Conservation (phyloP, 306 rosid genomes). For the Malus sieversii region DNA sequence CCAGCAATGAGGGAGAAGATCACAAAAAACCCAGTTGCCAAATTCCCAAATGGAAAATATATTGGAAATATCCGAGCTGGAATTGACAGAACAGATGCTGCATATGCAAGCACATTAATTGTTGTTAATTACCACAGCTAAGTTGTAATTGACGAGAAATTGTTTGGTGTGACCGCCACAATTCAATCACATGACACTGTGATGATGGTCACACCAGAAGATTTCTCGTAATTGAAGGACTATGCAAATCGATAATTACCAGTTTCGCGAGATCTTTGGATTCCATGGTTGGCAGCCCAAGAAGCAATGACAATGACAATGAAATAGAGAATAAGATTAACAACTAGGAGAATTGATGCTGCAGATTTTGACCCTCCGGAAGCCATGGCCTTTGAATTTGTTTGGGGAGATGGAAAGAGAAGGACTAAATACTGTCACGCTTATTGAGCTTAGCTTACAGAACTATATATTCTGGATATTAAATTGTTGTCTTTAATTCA, state of each 20-base stretch:
- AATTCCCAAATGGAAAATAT: constrained; percentile 75
- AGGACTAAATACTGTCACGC: constrained; percentile 12
- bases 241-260: constrained; percentile 25
- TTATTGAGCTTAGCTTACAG: constrained; percentile 1
- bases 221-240: neutral
- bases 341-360: constrained; percentile 44
- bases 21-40: constrained; percentile 74
- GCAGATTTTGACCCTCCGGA: constrained; percentile 52
- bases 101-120: constrained; percentile 10
- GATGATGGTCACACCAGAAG: no score
- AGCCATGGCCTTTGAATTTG: constrained; percentile 47
- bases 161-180: neutral
- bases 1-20: constrained; percentile 72
- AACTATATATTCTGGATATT: neutral
- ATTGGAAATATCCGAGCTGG: constrained; percentile 74
- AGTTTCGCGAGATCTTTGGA: constrained; percentile 53
- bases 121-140: neutral
- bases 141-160: neutral
- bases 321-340: constrained; percentile 62
- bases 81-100: constrained; percentile 55
- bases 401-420: neutral
- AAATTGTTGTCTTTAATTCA: constrained; percentile 27
- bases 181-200: neutral
- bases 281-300: constrained; percentile 83
- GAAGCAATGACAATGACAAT: constrained; percentile 57